Percentiles rank a stretch among this genome's conserved stretches.
Conservation (phyloP, 192 early-diverging fungal genomes). For the Phlyctochytrium arcticum region DNA sequence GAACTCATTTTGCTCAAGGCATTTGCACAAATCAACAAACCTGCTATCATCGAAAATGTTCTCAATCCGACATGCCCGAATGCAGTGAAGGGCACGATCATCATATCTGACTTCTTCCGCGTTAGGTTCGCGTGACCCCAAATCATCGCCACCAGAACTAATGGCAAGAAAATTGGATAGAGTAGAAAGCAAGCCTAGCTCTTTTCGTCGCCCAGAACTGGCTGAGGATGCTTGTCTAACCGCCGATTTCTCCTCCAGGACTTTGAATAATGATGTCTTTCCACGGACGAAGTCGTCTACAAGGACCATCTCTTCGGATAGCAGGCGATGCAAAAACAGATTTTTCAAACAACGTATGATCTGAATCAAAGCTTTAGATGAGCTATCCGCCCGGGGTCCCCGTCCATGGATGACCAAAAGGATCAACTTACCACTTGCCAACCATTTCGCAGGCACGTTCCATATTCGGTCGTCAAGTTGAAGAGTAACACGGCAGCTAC, state of each 20-base stretch:
- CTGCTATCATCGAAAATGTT: constrained; percentile 68
- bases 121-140: constrained; percentile 47
- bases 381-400: neutral
- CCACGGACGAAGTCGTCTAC: constrained; percentile 73
- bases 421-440: constrained; percentile 65
- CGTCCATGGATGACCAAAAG: neutral
- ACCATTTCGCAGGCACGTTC: constrained; percentile 59
- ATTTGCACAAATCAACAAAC: constrained; percentile 24
- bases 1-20: no score
- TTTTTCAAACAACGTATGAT: constrained; percentile 70
- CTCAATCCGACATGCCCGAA: constrained; percentile 66
- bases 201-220: constrained; percentile 35
- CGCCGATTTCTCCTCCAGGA: constrained; percentile 18
- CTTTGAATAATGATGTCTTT: constrained; percentile 61
- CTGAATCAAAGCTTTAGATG: constrained; percentile 15
- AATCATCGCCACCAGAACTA: constrained; percentile 54
- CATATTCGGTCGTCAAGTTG: constrained; percentile 63
- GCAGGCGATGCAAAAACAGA: constrained; percentile 71
- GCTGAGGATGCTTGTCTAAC: neutral
- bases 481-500: constrained; percentile 86
- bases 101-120: constrained; percentile 68
- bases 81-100: constrained; percentile 61
- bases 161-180: constrained; percentile 73
- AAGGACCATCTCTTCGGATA: constrained; percentile 63
- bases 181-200: constrained; percentile 73